phyloP scores from a whole-genome alignment of 495 filamentous ascomycete genomes.

The Hyaloscypha bicolor region DNA sequence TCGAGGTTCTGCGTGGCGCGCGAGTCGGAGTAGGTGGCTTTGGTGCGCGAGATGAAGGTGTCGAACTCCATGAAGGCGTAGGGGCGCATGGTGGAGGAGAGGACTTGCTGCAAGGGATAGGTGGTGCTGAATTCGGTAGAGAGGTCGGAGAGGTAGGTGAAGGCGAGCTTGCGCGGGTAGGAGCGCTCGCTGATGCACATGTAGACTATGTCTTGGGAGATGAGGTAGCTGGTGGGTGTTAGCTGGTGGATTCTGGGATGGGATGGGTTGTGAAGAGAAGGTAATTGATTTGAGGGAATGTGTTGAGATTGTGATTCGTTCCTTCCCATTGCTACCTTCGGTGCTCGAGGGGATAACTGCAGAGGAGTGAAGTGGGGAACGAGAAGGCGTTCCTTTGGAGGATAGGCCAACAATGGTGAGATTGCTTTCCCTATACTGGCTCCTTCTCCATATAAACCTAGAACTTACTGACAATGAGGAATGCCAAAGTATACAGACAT shows the following conservation, averaged over 20 bases:
- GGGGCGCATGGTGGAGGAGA: conserved; percentile 74
- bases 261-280: neutral
- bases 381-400: too few species aligned
- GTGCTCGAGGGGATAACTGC: too few species aligned
- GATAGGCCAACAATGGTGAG: too few species aligned
- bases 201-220: conserved; percentile 81
- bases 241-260: neutral
- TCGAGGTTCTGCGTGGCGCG: conserved; percentile 84
- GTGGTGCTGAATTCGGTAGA: conserved; percentile 87
- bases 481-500: neutral
- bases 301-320: neutral
- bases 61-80: conserved; percentile 99
- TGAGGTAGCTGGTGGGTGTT: conserved; percentile 68
- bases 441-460: neutral
- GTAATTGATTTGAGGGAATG: neutral
- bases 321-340: too few species aligned
- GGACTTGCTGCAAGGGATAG: conserved; percentile 72
- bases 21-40: conserved; percentile 91
- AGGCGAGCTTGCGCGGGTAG: conserved; percentile 97
- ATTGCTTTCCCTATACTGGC: neutral
- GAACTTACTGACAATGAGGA: neutral
- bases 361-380: too few species aligned
- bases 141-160: conserved; percentile 96
- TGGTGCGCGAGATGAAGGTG: conserved; percentile 91
- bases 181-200: conserved; percentile 89